Evolutionary conservation across 108 stramenopile genomes (phyloP), one percentile per base, ranked within the genome.

Genomic region (Cylindrotheca closterium): DNA sequence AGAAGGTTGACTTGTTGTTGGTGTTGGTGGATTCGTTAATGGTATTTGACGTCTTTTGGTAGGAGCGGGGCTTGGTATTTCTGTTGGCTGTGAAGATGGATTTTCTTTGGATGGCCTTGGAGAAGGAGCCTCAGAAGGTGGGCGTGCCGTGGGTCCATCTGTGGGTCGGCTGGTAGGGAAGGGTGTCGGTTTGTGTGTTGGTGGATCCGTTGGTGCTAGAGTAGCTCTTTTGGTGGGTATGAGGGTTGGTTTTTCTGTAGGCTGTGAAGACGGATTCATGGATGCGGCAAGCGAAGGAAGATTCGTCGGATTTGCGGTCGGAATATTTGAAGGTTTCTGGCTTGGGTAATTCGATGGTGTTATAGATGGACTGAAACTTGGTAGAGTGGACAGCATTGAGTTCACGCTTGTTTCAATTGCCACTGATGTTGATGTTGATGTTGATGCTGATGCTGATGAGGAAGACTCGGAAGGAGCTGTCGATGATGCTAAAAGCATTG

Each of bases 241-340:
- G 19, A 4, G 50, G 5, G 50, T 51, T 51, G 50, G 50, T 51
- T 15, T 5, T 55, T 55, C 28, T 25, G 55, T 10, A 25, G 55
- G 55, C 3, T 17, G 15, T 29, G 55, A 3, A 22, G 27, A 27
- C 4, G 55, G 23, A 17, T 10, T 29, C 4, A 27, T 17, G 4
- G 55, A 55, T 12, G 55, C 10, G 10, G 7, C 37, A 42, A 42
- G 7, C 15, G 37, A 42, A 42, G 37, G 37, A 42, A 42, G 10
- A 15, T 42, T 42, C 37, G 37, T 10, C 15, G 37, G 37, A 15
- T 10, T 10, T 15, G 37, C 7, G 10, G 37, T 42, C 7, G 37
- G 37, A 42, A 10, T 7, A 10, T 42, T 15, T 15, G 37, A 42
- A 42, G 37, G 37, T 10, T 7, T 10, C 15, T 42, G 37, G 15